phyloP scores from a whole-genome alignment of 768 basidiomycete genomes.

The Gyrodon lividus region DNA sequence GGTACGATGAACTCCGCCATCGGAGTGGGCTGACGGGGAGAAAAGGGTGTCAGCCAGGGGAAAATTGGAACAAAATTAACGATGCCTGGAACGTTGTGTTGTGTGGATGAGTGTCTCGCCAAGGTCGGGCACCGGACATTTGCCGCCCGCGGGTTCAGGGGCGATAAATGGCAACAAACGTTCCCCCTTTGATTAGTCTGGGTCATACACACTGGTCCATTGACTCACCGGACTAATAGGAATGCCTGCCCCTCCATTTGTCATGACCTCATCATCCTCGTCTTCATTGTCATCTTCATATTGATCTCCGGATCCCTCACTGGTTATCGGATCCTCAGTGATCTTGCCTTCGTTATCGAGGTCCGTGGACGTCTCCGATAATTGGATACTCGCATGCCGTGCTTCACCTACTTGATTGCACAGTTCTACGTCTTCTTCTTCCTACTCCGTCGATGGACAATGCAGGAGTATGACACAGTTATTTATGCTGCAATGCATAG shows the following conservation, averaged over 20 bases:
- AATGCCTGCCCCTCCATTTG: conserved; percentile 85
- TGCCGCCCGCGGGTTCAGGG: conserved; percentile 72
- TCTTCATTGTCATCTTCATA: conserved; percentile 33
- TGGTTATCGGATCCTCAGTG: conserved; percentile 50
- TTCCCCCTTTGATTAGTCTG: background rate
- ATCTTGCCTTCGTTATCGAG: conserved; percentile 32
- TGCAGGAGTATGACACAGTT: background rate
- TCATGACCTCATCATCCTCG: conserved; percentile 79
- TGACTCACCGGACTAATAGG: conserved; percentile 78
- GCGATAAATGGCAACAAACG: conserved; percentile 69
- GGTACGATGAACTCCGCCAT: conserved; percentile 95
- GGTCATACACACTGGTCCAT: conserved; percentile 61
- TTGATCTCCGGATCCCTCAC: background rate
- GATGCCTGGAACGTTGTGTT: conserved; percentile 87
- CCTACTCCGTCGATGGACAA: conserved; percentile 37
- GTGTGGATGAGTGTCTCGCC: conserved; percentile 93
- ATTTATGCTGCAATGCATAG: background rate
- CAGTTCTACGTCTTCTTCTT: conserved; percentile 50
- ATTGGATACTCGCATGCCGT: background rate
- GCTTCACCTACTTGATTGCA: conserved; percentile 57
- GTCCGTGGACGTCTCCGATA: background rate
- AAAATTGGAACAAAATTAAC: background rate
- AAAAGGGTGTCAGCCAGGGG: background rate
- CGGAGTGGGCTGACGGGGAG: conserved; percentile 62
- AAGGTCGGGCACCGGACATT: conserved; percentile 89